These are phyloP conservation scores for Thelonectria blattea DNA, from an alignment of 2,329 filamentous ascomycete genomes.

Conservation along the genomic window DNA sequence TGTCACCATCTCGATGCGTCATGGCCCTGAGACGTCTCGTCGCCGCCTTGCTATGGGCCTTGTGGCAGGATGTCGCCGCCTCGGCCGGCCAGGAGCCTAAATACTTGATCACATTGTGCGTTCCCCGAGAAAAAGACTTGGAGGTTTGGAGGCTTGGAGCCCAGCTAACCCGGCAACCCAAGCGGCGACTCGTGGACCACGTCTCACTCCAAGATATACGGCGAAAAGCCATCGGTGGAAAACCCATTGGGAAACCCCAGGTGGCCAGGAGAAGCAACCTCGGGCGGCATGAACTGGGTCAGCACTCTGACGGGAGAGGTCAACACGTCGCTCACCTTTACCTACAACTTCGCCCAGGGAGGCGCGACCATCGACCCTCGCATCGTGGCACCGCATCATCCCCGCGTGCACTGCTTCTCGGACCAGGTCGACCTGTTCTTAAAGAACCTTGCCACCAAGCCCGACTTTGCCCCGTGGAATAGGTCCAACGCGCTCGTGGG, in stretches of 20 bases:
- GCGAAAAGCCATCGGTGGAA: background rate
- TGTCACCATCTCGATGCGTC: background rate
- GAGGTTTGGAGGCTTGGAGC: background rate
- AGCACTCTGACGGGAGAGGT: background rate
- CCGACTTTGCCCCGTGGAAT: background rate
- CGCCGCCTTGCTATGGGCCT: background rate
- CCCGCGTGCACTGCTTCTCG: background rate
- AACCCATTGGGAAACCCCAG: background rate
- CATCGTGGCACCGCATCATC: background rate
- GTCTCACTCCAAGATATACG: background rate
- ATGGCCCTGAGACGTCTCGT: background rate
- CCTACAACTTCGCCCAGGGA: background rate
- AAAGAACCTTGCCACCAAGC: background rate
- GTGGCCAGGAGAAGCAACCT: background rate
- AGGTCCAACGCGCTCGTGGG: background rate
- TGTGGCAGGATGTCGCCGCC: background rate
- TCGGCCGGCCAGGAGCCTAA: background rate
- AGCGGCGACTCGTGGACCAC: background rate
- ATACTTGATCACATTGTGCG: background rate
- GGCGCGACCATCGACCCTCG: background rate
- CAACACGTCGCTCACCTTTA: background rate
- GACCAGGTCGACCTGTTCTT: background rate
- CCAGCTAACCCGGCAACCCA: background rate
- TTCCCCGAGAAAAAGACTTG: background rate
- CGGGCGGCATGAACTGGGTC: background rate